A percentile compares a stretch with the other conserved stretches of the same genome.
These are phyloP conservation scores for Halophytophthora polymorphica DNA, from an alignment of 352 stramenopile genomes.

Conservation along the genomic window DNA sequence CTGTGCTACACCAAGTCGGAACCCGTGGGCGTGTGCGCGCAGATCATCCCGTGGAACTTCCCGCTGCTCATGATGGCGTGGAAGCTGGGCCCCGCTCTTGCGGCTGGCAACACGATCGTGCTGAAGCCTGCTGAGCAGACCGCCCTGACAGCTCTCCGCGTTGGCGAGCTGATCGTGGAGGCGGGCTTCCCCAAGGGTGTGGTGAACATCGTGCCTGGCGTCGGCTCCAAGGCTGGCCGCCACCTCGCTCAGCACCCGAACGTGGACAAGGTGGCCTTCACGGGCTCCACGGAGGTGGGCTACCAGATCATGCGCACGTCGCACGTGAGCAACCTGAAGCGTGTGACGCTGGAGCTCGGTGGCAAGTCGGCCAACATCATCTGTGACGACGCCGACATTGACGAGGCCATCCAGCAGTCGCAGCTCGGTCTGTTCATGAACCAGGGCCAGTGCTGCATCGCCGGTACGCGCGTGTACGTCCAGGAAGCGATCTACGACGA, in stretches of 20 bases:
- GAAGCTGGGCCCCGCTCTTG: slow-evolving; percentile 90
- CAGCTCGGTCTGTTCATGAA: slow-evolving; percentile 83
- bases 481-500: slow-evolving; percentile 87
- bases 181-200: slow-evolving; percentile 81
- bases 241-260: slow-evolving; percentile 45
- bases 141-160: slow-evolving; percentile 88
- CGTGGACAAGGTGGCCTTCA: slow-evolving; percentile 86
- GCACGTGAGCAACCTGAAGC: slow-evolving; percentile 72
- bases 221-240: slow-evolving; percentile 34
- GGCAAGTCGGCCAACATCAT: slow-evolving; percentile 82
- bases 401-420: slow-evolving; percentile 45
- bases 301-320: slow-evolving; percentile 60
- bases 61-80: slow-evolving; percentile 94
- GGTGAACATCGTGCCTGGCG: slow-evolving; percentile 81
- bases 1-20: slow-evolving; percentile 70
- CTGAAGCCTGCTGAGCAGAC: slow-evolving; percentile 95
- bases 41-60: slow-evolving; percentile 98
- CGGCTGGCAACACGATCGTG: slow-evolving; percentile 90
- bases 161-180: slow-evolving; percentile 82
- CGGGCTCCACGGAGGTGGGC: slow-evolving; percentile 61
- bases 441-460: slow-evolving; percentile 86
- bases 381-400: slow-evolving; percentile 63
- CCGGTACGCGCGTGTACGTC: slow-evolving; percentile 82
- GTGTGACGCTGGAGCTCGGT: slow-evolving; percentile 71
- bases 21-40: slow-evolving; percentile 87